These are phyloP conservation scores for Ceratocystis cubensis DNA, from an alignment of 2,329 filamentous ascomycete genomes.

Conservation along the genomic window DNA sequence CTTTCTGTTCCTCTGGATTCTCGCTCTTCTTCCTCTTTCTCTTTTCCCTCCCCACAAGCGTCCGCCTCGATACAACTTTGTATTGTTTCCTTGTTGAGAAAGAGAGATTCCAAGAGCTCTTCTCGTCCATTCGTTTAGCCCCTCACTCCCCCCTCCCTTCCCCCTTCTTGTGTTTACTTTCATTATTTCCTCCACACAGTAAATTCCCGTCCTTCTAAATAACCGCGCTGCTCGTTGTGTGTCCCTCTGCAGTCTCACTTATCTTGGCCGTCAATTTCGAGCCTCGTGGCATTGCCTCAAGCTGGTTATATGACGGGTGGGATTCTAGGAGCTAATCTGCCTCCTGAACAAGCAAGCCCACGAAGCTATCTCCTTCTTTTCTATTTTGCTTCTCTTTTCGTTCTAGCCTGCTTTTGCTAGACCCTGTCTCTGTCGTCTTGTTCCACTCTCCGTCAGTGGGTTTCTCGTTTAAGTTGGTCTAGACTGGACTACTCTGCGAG, in stretches of 20 bases:
- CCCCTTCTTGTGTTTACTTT: background rate
- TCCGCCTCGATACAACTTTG: background rate
- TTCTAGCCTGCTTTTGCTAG: background rate
- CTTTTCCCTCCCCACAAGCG: background rate
- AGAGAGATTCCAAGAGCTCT: background rate
- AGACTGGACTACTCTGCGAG: background rate
- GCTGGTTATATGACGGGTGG: background rate
- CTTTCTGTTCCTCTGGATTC: background rate
- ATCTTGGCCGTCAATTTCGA: background rate
- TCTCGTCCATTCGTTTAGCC: conserved; percentile 16
- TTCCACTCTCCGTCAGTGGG: background rate
- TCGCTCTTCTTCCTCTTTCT: background rate
- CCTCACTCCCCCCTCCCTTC: background rate
- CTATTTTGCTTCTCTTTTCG: background rate
- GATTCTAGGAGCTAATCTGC: background rate
- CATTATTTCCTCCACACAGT: background rate
- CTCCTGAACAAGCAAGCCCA: background rate
- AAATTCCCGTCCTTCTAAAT: background rate
- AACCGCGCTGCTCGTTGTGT: background rate
- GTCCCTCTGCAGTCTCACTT: background rate
- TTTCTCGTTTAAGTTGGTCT: conserved; percentile 7
- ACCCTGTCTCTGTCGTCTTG: background rate
- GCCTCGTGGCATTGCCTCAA: background rate
- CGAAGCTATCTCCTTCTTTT: background rate
- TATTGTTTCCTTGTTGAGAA: conserved; percentile 4